These are phyloP conservation scores for Bolboschoenoplectus hybrid DNA, from an alignment of 202 grass and related monocot species.

Conservation along the genomic window DNA sequence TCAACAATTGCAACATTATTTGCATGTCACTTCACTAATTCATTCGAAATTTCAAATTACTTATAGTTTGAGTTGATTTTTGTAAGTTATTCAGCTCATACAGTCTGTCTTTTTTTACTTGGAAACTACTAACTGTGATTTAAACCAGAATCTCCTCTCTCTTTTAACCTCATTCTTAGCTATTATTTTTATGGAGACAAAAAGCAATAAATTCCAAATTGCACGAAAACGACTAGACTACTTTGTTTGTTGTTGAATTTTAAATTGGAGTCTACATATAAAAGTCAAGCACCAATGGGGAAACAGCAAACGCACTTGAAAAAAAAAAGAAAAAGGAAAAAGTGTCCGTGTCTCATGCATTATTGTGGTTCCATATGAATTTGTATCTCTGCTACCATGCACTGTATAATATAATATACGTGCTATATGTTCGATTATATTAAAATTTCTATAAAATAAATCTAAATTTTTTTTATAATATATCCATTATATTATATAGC, in stretches of 20 bases:
- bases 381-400: no score
- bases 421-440: no score
- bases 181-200: neutral
- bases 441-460: no score
- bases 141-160: neutral
- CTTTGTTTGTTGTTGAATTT: neutral
- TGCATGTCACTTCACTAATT: no score
- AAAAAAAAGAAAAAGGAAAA: neutral
- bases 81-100: neutral
- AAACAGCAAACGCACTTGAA: neutral
- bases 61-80: neutral
- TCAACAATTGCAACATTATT: no score
- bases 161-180: neutral
- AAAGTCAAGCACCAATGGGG: conserved; percentile 27
- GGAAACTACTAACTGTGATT: neutral
- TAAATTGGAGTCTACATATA: neutral
- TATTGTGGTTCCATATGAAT: neutral
- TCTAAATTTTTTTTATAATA: no score
- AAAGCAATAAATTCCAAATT: neutral
- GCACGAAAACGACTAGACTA: neutral
- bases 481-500: no score
- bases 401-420: no score
- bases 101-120: conserved; percentile 22
- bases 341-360: conserved; percentile 13
- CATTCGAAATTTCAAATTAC: neutral